Evolutionary conservation across 768 basidiomycete genomes (phyloP).

Genomic region (Russula abietina): DNA sequence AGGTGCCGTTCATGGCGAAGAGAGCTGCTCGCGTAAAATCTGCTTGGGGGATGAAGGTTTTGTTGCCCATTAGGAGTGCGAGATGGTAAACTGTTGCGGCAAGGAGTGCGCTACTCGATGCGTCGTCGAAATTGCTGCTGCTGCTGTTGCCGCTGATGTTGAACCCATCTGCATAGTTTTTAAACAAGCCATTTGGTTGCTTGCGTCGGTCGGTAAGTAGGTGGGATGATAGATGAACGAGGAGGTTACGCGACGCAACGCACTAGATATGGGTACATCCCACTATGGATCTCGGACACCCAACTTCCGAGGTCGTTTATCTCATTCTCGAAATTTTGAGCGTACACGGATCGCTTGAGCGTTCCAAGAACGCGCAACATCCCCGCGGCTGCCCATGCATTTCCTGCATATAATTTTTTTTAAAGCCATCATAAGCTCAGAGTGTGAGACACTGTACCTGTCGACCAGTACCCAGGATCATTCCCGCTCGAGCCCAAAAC

Average conservation of each 20-base stretch:
- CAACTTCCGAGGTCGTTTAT: constrained; percentile 58
- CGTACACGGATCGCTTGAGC: constrained; percentile 55
- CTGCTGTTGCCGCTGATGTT: constrained; percentile 27
- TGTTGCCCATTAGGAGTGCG: constrained; percentile 46
- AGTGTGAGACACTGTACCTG: constrained; percentile 51
- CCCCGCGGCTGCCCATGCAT: constrained; percentile 85
- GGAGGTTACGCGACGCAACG: constrained; percentile 30
- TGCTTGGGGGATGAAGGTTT: constrained; percentile 49
- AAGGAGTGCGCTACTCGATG: constrained; percentile 65
- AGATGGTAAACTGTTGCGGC: constrained; percentile 73
- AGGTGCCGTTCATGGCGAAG: constrained; percentile 9
- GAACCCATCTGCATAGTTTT: constrained; percentile 61
- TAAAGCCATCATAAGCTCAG: neutral
- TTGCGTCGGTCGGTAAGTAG: constrained; percentile 25
- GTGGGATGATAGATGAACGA: neutral
- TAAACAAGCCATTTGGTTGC: constrained; percentile 49
- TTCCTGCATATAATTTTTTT: constrained; percentile 45
- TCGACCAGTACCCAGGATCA: constrained; percentile 76
- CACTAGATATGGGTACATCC: constrained; percentile 58
- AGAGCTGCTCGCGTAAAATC: constrained; percentile 43
- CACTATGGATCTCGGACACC: constrained; percentile 68
- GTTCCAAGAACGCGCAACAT: constrained; percentile 79
- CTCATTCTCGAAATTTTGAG: constrained; percentile 42
- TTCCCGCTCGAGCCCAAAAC: constrained; percentile 44
- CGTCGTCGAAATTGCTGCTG: constrained; percentile 53